These are phyloP conservation scores for Hyaloraphidium curvatum DNA, from an alignment of 192 early-diverging fungal species.

Conservation along the genomic window DNA sequence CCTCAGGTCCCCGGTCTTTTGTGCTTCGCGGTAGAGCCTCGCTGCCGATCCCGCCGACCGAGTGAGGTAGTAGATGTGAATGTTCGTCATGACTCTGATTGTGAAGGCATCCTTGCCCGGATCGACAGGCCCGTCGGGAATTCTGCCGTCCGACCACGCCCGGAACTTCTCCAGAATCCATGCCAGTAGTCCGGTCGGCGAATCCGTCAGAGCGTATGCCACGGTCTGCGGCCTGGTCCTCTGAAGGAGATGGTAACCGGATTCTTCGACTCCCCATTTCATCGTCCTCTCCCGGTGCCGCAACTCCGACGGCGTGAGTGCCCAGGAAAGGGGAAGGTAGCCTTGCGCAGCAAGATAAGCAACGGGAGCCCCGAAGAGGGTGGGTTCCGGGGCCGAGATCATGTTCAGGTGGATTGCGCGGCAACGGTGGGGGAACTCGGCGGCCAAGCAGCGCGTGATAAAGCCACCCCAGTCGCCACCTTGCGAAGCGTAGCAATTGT, in stretches of 20 bases:
- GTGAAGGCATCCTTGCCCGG: slow-evolving; percentile 11
- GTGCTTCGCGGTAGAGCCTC: slow-evolving; percentile 38
- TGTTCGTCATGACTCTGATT: slow-evolving; percentile 25
- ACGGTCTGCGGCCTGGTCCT: slow-evolving; percentile 29
- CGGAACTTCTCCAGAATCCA: slow-evolving; percentile 31
- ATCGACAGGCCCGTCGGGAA: slow-evolving; percentile 6
- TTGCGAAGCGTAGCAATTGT: slow-evolving; percentile 22
- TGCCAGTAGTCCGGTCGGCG: slow-evolving; percentile 20
- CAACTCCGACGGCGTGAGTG: background rate
- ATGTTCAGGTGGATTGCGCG: slow-evolving; percentile 23
- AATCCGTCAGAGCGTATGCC: slow-evolving; percentile 20
- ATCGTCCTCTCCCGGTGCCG: background rate
- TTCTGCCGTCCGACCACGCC: slow-evolving; percentile 7
- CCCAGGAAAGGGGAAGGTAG: background rate
- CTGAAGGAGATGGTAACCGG: slow-evolving; percentile 25
- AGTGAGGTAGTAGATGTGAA: slow-evolving; percentile 38
- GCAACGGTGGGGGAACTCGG: slow-evolving; percentile 17
- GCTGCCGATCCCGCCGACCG: slow-evolving; percentile 32
- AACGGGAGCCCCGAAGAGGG: slow-evolving; percentile 11
- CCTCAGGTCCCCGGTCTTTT: slow-evolving; percentile 5
- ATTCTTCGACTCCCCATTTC: slow-evolving; percentile 8
- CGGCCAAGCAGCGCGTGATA: slow-evolving; percentile 19
- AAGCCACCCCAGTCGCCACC: slow-evolving; percentile 34
- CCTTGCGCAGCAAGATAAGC: background rate
- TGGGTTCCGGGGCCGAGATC: slow-evolving; percentile 7